Conservation (phyloP, 2,329 filamentous ascomycete species). For the Pestalotiopsis sp. region DNA sequence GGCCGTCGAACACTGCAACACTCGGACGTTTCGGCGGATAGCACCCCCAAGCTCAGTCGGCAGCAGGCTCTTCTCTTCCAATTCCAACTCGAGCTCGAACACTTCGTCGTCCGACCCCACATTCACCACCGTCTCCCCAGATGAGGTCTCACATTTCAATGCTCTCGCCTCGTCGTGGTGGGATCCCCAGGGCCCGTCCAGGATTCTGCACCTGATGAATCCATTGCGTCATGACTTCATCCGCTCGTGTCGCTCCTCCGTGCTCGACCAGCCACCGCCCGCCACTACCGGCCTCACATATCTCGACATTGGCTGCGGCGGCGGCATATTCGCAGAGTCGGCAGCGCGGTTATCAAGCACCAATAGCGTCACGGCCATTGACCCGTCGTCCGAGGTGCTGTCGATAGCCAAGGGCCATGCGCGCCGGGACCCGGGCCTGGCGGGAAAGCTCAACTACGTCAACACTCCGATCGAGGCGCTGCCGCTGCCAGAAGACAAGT, state of each 20-base stretch:
- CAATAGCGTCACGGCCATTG: constrained; percentile 69
- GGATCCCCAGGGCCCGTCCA: constrained; percentile 90
- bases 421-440: constrained; percentile 68
- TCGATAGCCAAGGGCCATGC: constrained; percentile 76
- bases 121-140: constrained; percentile 76
- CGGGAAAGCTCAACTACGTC: constrained; percentile 66
- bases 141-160: constrained; percentile 93
- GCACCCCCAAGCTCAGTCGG: background rate
- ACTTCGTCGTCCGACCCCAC: constrained; percentile 25
- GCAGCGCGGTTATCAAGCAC: constrained; percentile 70
- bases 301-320: constrained; percentile 93
- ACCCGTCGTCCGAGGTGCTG: constrained; percentile 74
- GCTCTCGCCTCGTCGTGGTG: constrained; percentile 93
- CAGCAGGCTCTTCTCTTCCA: constrained; percentile 6
- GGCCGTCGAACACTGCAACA: background rate
- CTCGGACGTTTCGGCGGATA: background rate
- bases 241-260: constrained; percentile 63
- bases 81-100: constrained; percentile 5
- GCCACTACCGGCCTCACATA: constrained; percentile 57
- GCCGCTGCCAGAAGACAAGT: constrained; percentile 48
- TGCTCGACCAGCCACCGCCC: constrained; percentile 39
- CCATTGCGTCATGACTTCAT: constrained; percentile 95
- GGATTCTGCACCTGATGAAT: constrained; percentile 96
- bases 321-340: constrained; percentile 92
- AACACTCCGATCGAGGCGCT: constrained; percentile 78